These are phyloP conservation scores for Holtermanniella nyarrowii DNA, from an alignment of 768 basidiomycete species.

Conservation along the genomic window DNA sequence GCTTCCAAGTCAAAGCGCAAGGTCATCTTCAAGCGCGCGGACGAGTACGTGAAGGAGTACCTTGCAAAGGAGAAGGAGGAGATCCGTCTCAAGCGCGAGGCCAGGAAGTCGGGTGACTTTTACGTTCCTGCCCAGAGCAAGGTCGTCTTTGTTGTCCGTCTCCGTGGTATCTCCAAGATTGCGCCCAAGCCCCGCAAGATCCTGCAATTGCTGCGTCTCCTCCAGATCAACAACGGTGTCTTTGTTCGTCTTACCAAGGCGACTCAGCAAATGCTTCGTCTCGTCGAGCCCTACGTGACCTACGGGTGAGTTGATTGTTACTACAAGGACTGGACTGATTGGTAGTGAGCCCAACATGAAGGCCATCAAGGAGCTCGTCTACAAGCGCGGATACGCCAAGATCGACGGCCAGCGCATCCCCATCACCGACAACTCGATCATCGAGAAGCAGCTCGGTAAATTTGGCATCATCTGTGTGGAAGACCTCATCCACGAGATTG, in stretches of 20 bases:
- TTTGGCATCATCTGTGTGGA: constrained; percentile 92
- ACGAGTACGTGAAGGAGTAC: constrained; percentile 97
- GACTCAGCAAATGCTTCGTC: constrained; percentile 93
- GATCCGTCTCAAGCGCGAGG: constrained; percentile 85
- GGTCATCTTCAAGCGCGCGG: constrained; percentile 98
- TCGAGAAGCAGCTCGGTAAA: constrained; percentile 82
- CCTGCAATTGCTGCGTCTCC: constrained; percentile 90
- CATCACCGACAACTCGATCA: constrained; percentile 82
- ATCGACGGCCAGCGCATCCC: constrained; percentile 96
- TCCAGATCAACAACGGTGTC: constrained; percentile 99
- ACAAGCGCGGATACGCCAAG: constrained; percentile 99
- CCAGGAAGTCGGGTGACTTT: constrained; percentile 85
- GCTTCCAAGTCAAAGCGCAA: constrained; percentile 82
- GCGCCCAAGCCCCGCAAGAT: constrained; percentile 99
- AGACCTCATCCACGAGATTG: constrained; percentile 94
- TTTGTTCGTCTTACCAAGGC: constrained; percentile 96
- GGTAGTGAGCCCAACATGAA: constrained; percentile 88
- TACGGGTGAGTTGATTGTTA: constrained; percentile 60
- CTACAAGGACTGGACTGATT: constrained; percentile 4
- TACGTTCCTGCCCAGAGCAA: constrained; percentile 95
- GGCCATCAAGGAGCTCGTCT: constrained; percentile 90
- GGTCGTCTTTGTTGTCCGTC: constrained; percentile 94
- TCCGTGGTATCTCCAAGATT: constrained; percentile 99
- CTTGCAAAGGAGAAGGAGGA: constrained; percentile 85
- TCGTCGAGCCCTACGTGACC: constrained; percentile 93